Percentiles rank a stretch among this genome's conserved stretches.
Evolutionary conservation across 2,329 filamentous ascomycete species (phyloP).

Genomic region (Sarocladium strictum): DNA sequence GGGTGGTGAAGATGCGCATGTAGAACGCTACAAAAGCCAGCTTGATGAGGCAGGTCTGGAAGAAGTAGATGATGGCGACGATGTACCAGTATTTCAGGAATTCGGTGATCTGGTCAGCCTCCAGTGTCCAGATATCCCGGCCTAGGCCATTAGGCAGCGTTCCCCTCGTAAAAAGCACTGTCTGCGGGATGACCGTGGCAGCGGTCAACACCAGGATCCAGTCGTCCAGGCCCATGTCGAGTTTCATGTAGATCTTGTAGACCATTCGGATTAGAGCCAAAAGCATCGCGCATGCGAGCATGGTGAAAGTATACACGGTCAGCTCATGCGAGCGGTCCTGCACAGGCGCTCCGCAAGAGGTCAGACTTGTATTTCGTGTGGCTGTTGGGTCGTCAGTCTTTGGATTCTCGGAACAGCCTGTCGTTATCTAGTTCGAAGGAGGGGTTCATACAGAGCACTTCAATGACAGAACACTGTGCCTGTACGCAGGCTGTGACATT

Average conservation of each 20-base stretch:
- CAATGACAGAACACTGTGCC: constrained; percentile 13
- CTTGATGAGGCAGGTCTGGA: constrained; percentile 35
- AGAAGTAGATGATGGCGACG: constrained; percentile 35
- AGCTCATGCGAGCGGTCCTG: constrained; percentile 25
- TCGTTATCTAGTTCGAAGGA: not conserved
- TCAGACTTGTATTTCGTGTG: constrained; percentile 20
- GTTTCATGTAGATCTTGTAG: constrained; percentile 23
- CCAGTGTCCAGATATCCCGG: constrained; percentile 40
- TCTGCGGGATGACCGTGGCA: constrained; percentile 21
- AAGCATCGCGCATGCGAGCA: constrained; percentile 27
- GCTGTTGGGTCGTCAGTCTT: constrained; percentile 8
- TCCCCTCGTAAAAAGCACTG: constrained; percentile 22
- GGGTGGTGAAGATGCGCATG: constrained; percentile 40
- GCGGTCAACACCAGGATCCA: constrained; percentile 23
- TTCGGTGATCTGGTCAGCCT: constrained; percentile 30
- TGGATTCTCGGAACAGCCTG: not conserved
- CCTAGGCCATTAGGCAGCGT: constrained; percentile 32
- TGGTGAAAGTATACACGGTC: constrained; percentile 21
- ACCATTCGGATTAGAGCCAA: constrained; percentile 32
- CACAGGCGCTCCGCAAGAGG: constrained; percentile 17
- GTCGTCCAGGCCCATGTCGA: constrained; percentile 27
- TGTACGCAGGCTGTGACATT: constrained; percentile 10
- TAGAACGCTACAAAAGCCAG: constrained; percentile 46
- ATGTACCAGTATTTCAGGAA: constrained; percentile 34
- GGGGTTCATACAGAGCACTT: constrained; percentile 13